Evolutionary conservation across 2,329 filamentous ascomycete species (phyloP), one percentile per base, ranked within the genome.

Genomic region (Myriosclerotinia scirpicola): DNA sequence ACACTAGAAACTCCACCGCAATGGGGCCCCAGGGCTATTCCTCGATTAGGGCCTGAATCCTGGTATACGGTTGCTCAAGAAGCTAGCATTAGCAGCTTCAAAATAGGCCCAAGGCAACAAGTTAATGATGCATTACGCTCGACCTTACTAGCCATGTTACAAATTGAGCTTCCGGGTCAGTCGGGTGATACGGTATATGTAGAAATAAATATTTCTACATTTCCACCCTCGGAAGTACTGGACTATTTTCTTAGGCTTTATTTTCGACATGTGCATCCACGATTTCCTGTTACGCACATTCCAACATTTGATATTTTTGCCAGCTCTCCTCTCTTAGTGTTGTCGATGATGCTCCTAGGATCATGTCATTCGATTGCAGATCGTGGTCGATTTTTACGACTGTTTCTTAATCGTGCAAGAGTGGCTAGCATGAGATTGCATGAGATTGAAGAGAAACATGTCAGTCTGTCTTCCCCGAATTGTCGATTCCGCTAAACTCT

Each of bases 311-410:
- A 74, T 53, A 68, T 74, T 4, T 75, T 73, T 48, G 68, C 62
- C 22, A 66, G 67, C 36, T 68, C 71, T 52, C 72, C 72, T 44
- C 61, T 74, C 3, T 65, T 75, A 22, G 60, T 75, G 7, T 59
- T 73, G 2, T 69, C 71, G 3, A 75, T 75, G 73, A 75, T 74
- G 72, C 73, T 75, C 54, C 68, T 75, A 9, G 74, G 74, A 4
- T 73, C 73, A 15, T 72, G 71, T 59, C 72, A 75, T 67, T 74
- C 74, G 1, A 67, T 64, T 14, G 62, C 61, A 9, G 73, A 75
- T 66, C 68, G 71, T 38, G 72, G 73, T 15, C 64, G 73, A 2
- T 75, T 75, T 59, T 71, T 70, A 15, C 68, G 72, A 15, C 36
- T 73, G 1, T 75, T 75, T 55, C 70, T 74, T 67, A 72, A 75